These are phyloP conservation scores for Heliamphora exappendiculata DNA, from an alignment of 148 eudicot species.

Conservation along the genomic window DNA sequence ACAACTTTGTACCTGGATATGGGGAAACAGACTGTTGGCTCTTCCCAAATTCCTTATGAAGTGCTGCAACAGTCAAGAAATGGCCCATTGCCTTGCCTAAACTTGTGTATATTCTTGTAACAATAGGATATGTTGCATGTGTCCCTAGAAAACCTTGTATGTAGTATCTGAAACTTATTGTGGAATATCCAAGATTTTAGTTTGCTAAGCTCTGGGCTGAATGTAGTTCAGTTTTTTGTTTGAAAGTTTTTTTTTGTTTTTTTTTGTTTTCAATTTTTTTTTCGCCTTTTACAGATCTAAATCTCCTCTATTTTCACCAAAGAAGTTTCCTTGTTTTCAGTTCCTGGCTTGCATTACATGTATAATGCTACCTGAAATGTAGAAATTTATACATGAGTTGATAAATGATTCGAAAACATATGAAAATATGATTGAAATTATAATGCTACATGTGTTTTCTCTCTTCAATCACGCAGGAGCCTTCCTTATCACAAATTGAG, in stretches of 20 bases:
- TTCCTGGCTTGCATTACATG: background rate
- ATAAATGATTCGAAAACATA: background rate
- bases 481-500: slow-evolving; percentile 83
- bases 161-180: too few species aligned
- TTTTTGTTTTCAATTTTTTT: background rate
- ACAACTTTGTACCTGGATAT: too few species aligned
- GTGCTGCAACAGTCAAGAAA: background rate
- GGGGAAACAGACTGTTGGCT: too few species aligned
- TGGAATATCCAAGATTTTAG: too few species aligned
- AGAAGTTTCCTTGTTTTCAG: background rate
- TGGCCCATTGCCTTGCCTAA: background rate
- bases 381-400: background rate
- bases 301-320: background rate
- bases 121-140: background rate
- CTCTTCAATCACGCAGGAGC: slow-evolving; percentile 44
- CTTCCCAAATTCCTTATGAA: too few species aligned
- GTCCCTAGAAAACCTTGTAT: background rate
- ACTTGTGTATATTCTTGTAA: background rate
- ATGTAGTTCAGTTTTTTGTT: too few species aligned
- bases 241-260: too few species aligned
- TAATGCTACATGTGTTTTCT: background rate
- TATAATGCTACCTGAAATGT: background rate
- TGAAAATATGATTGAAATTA: background rate
- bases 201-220: too few species aligned
- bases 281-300: background rate